These are phyloP conservation scores for Rhodotorula babjevae DNA, from an alignment of 768 basidiomycete genomes.

Conservation along the genomic window DNA sequence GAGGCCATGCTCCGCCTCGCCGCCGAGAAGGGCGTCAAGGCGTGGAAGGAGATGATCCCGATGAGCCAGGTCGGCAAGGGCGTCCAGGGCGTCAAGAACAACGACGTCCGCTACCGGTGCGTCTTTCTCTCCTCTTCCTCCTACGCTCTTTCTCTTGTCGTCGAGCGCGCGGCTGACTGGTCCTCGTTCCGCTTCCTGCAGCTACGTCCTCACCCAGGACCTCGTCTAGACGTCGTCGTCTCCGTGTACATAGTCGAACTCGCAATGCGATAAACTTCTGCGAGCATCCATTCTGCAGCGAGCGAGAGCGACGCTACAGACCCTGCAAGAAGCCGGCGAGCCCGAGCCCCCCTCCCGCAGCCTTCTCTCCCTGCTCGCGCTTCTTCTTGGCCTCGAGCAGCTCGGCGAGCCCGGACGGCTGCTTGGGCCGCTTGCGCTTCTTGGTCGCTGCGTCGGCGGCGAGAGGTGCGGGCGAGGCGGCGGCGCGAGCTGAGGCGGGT, in stretches of 20 bases:
- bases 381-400: constrained; percentile 33
- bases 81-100: constrained; percentile 33
- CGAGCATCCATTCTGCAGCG: no score
- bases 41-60: constrained; percentile 26
- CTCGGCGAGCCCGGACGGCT: constrained; percentile 21
- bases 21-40: constrained; percentile 53
- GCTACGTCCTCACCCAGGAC: constrained; percentile 26
- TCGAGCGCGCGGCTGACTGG: not conserved
- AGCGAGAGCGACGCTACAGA: not conserved
- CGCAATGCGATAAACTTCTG: no score
- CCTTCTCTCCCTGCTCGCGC: not conserved
- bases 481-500: no score
- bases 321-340: constrained; percentile 30
- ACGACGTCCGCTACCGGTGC: constrained; percentile 34
- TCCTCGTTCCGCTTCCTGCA: not conserved
- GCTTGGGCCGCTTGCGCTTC: constrained; percentile 29
- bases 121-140: not conserved
- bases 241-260: no score
- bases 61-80: constrained; percentile 39
- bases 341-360: not conserved
- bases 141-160: no score
- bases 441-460: not conserved
- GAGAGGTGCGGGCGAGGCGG: no score
- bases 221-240: not conserved
- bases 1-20: constrained; percentile 60